Conservation (phyloP, 345 rosid species). For the Eucalyptus curtisii region DNA sequence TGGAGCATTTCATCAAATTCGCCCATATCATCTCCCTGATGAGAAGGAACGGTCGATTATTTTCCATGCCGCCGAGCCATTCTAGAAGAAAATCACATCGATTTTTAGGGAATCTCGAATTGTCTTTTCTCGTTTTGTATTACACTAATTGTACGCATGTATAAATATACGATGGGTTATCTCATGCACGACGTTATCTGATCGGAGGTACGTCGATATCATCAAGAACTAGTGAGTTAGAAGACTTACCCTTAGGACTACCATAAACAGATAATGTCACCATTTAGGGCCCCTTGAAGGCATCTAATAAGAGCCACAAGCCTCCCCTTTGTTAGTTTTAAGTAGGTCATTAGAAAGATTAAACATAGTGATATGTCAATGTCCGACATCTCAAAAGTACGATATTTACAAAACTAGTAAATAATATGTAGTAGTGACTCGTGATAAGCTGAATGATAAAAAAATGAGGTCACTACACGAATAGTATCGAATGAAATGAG, state of each 20-base stretch:
- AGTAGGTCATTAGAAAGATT: neutral
- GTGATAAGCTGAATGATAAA: accelerated
- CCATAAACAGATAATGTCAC: neutral
- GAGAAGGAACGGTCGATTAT: neutral
- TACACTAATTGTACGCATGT: neutral
- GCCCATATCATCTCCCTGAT: neutral
- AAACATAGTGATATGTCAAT: neutral
- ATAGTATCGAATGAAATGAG: neutral
- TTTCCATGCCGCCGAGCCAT: neutral
- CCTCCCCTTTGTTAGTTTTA: neutral
- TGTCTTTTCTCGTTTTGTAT: neutral
- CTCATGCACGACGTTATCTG: neutral
- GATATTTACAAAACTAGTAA: neutral
- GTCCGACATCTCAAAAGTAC: neutral
- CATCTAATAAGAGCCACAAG: neutral
- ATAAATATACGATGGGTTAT: neutral
- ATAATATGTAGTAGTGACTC: neutral
- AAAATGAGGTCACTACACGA: neutral
- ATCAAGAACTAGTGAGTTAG: neutral
- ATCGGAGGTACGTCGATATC: neutral
- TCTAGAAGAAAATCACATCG: neutral
- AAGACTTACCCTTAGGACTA: neutral
- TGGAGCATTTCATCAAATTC: neutral
- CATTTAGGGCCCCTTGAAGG: neutral
- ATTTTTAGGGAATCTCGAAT: neutral